Evolutionary conservation across 1,284 basidiomycete genomes (phyloP), one percentile per base, ranked within the genome.

Genomic region (Ganoderma resinaceum): DNA sequence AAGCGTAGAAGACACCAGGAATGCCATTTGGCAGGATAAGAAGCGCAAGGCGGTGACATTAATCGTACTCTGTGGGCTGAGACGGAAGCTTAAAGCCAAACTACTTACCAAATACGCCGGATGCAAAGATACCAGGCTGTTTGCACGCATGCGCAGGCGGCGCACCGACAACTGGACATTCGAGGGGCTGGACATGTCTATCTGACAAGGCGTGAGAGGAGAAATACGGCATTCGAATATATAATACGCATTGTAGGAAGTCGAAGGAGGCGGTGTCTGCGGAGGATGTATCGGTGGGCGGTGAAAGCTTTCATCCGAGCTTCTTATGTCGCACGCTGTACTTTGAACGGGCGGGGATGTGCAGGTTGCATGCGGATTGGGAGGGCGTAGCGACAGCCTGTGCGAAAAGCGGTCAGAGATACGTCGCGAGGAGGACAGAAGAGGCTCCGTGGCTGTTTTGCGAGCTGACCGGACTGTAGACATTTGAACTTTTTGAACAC

Each of bases 321-420:
- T 59, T 65, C 42, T 49, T 35, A 29, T 35, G 53, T 65, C 63
- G 63, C 63, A 65, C 63, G 43, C 63, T 57, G 31, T 60, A 42
- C 26, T 31, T 12, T 49, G 43, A 29, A 31, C 62, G 53, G 35
- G 26, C 52, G 62, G 26, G 33, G 49, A 33, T 33, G 23, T 42
- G 35, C 16, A 40, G 37, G 26, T 29, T 64, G 55, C 53, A 57
- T 16, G n/a, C 33, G 63, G 20, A n/a, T 26, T 55, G 38, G n/a
- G 63, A 37, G 14, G 11, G 40, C 5, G 20, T 23, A 42, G 35
- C 55, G 55, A 64, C 53, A 58, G 55, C 55, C 29, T 18, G 63
- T 58, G 63, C 53, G 63, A 64, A 33, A 64, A 40, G 63, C 26
- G 46, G 63, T 43, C 40, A 38, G 53, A 37, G 18, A 35, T 35